Percentiles rank a stretch among this genome's conserved stretches.
These are phyloP conservation scores for Euphrasia confusa DNA, from an alignment of 257 asterid species.

Conservation along the genomic window DNA sequence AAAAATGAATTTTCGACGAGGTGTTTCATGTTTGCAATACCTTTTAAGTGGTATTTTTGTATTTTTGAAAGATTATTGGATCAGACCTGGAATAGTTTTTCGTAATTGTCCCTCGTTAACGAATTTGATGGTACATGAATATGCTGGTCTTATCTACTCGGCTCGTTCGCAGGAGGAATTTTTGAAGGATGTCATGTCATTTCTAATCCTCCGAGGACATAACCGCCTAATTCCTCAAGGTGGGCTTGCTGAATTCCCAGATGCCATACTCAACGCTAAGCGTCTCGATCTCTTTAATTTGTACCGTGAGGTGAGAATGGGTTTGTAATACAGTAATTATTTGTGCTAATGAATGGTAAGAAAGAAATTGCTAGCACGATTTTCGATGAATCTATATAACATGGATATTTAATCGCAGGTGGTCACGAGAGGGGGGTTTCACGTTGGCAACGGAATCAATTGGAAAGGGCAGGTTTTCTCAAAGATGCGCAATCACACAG, in stretches of 20 bases:
- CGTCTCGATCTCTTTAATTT: conserved; percentile 95
- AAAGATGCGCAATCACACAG: conserved; percentile 98
- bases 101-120: conserved; percentile 9
- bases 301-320: conserved; percentile 81
- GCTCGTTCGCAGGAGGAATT: conserved; percentile 70
- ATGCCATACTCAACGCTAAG: conserved; percentile 96
- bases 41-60: no score
- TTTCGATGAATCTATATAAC: conserved; percentile 3
- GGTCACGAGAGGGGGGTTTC: conserved; percentile 98
- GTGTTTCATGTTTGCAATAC: no score
- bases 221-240: conserved; percentile 98
- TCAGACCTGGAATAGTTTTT: background rate
- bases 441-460: conserved; percentile 96
- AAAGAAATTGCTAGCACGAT: conserved; percentile 10
- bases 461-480: conserved; percentile 99
- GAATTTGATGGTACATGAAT: background rate
- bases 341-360: background rate
- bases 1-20: no score
- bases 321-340: conserved; percentile 2
- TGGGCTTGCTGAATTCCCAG: conserved; percentile 95
- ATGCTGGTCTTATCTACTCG: no score
- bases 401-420: conserved; percentile 43
- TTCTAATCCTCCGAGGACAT: conserved; percentile 92
- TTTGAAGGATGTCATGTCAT: conserved; percentile 93
- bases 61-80: background rate